These are phyloP conservation scores for Juglanconis oblonga DNA, from an alignment of 2,329 filamentous ascomycete species.

Conservation along the genomic window DNA sequence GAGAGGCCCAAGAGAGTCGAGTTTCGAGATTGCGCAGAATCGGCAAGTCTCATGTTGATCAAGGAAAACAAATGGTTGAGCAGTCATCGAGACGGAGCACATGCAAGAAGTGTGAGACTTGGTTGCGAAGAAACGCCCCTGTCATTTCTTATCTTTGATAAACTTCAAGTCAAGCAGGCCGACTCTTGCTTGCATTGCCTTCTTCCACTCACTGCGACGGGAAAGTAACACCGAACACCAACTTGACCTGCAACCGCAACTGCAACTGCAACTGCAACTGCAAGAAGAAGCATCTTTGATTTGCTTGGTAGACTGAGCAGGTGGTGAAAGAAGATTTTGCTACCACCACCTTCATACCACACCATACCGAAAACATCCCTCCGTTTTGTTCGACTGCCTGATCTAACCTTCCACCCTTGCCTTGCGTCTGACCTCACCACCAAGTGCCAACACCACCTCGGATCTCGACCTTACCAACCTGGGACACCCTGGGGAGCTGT, in stretches of 20 bases:
- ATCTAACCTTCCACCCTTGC: slow-evolving; percentile 3
- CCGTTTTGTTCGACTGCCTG: neutral
- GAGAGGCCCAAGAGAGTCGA: neutral
- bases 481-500: neutral
- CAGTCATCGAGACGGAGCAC: neutral
- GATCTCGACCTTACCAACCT: neutral
- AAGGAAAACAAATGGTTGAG: neutral
- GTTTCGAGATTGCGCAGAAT: neutral
- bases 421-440: neutral
- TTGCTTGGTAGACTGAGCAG: neutral
- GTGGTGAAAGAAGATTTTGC: neutral
- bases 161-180: neutral
- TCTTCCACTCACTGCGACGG: neutral
- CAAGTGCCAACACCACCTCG: neutral
- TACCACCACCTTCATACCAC: neutral
- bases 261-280: neutral
- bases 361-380: neutral
- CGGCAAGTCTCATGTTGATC: neutral
- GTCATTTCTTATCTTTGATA: neutral
- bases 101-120: too few species aligned
- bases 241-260: neutral
- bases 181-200: neutral
- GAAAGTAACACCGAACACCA: neutral
- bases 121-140: neutral
- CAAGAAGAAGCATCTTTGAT: neutral